phyloP scores from a whole-genome alignment of 1,284 basidiomycete species.

The Schizophyllum commune region DNA sequence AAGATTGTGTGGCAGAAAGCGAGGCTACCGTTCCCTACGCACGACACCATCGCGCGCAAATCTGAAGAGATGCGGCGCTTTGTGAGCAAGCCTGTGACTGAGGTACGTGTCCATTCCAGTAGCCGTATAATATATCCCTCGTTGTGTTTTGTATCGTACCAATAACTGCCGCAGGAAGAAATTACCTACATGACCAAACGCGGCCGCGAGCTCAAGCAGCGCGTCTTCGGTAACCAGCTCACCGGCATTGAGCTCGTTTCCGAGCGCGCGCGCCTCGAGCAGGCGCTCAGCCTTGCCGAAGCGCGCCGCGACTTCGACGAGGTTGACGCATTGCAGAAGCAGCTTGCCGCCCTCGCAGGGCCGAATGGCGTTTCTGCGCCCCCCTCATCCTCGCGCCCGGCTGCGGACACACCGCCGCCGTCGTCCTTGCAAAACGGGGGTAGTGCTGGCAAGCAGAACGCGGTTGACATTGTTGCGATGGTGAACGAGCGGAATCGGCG shows the following conservation, averaged over 20 bases:
- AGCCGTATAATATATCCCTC: conserved; percentile 1
- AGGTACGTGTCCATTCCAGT: conserved; percentile 39
- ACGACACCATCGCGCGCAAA: conserved; percentile 60
- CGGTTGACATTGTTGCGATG: conserved; percentile 55
- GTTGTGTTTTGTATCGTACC: conserved; percentile 1
- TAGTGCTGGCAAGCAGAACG: conserved; percentile 8
- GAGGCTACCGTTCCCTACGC: conserved; percentile 57
- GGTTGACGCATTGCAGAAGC: conserved; percentile 48
- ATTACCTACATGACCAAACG: conserved; percentile 67
- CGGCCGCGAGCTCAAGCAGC: conserved; percentile 45
- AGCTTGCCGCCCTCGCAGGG: conserved; percentile 48
- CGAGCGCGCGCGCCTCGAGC: conserved; percentile 55
- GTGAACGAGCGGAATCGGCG: conserved; percentile 87
- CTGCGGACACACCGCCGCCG: conserved; percentile 4
- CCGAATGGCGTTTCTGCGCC: conserved; percentile 11
- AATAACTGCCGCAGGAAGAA: conserved; percentile 40
- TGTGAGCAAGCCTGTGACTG: conserved; percentile 58
- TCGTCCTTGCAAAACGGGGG: conserved; percentile 19
- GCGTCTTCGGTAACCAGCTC: conserved; percentile 24
- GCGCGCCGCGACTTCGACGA: conserved; percentile 63
- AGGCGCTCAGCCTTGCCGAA: conserved; percentile 61
- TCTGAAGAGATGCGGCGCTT: conserved; percentile 51
- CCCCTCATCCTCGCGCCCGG: not conserved
- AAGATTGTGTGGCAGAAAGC: conserved; percentile 41
- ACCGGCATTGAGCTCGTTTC: conserved; percentile 34